Evolutionary conservation across 495 filamentous ascomycete species (phyloP), one percentile per base, ranked within the genome.

Genomic region (Tuber borchii): DNA sequence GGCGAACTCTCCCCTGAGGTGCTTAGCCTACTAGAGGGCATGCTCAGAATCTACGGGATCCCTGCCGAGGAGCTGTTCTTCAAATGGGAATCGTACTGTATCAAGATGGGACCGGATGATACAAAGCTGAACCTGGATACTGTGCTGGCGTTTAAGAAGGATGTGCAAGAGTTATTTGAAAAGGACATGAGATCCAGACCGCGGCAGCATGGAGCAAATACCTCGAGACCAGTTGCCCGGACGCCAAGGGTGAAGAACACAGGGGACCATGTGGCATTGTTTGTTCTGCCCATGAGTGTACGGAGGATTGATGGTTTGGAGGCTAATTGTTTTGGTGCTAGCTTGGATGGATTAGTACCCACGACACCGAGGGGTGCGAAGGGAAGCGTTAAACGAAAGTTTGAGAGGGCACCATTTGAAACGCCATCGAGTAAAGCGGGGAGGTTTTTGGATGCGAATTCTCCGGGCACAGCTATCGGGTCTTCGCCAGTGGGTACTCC

Each of bases 71-170:
- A 99, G 80, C 87, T 97, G 26, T 97, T 91, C 83, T 97, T 90
- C 88, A 97, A 97, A 88, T 99, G 95, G 95, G 95, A 99, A 81
- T 93, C 93, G 0, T 98, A 97, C 86, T 91, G 90, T 82, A 91
- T 99, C 79, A 97, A 94, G 85, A 95, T 97, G 92, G 87, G 87
- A 31, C 80, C 87, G 51, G 92, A 94, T 34, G 90, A 93, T 77
- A 90, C 88, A 65, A 92, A 88, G 72, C 82, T 94, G 74, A 88
- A 90, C 76, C 83, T 94, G 40, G 87, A 90, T 26, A 92, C 88
- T 1, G 87, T 92, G 61, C 86, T 90, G 73, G 87, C 88, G 65
- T 92, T 99, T 78, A 97, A 96, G 83, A 90, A 93, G 81, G 91
- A 95, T 85, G 84, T 97, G 0, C 93, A 94, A 79, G 94, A 97